Evolutionary conservation across 2,329 filamentous ascomycete species (phyloP), one percentile per base, ranked within the genome.

Genomic region (Pyrenophora graminea): DNA sequence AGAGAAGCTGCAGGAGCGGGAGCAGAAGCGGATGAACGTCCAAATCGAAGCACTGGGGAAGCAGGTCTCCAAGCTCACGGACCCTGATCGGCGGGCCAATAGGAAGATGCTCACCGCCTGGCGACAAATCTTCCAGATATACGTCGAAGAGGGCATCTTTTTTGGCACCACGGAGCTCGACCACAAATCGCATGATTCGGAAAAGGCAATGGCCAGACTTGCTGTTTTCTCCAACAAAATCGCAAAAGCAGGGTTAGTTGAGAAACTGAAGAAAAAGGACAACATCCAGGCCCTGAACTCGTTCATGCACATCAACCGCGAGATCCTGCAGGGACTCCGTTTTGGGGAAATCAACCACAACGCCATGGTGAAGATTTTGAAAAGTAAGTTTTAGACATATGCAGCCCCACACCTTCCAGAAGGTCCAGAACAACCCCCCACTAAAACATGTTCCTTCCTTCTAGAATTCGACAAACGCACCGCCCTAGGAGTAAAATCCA

Each of bases 391-490:
- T 19, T 9, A 25, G 23, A 7, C 23, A 21, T 6, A 25, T 25
- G 23, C 23, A 25, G 23, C 23, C 23, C 15, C 3, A 8, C 3
- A 21, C 8, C 21, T 15, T 19, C 18, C 15, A 41, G 4, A 25
- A 3, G 3, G 3, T 9, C 7, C 19, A 21, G 3, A 21, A 21
- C 3, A 21, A 21, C 5, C 19, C 19, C 19, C 19, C 19, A 21
- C 19, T 21, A 21, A 21, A 30, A 36, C 37, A 18, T 9, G 3
- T 2, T 15, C 15, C 15, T 15, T 15, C 15, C 2, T 15, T 4
- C 2, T 13, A 91, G 85, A 93, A 74, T 96, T 96, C 68, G 89
- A 94, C 74, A 96, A 96, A 73, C 84, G 85, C 51, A 96, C 91
- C 1, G 85, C 87, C 1, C 78, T 95, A 17, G 85, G 87, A 21